A percentile compares a stretch with the other conserved stretches of the same genome.
phyloP scores from a whole-genome alignment of 371 early-diverging fungal species.

The Neoconidiobolus thromboides region DNA sequence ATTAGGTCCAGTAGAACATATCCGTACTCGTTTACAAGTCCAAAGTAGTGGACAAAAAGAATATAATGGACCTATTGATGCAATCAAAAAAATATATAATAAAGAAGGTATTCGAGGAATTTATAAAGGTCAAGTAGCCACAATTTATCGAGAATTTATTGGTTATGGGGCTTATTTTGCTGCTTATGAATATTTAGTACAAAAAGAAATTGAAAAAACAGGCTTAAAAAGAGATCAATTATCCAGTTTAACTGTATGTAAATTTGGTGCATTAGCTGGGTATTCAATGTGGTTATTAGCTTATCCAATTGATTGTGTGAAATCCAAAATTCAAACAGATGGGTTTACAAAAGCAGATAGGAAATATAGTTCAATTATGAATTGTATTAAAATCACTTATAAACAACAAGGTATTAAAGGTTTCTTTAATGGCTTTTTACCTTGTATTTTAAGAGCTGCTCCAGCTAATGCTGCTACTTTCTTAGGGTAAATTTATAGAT shows the following conservation, averaged over 20 bases:
- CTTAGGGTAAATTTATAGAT: constrained; percentile 15
- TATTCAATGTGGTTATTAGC: constrained; percentile 60
- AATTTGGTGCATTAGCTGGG: constrained; percentile 54
- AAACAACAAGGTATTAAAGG: constrained; percentile 46
- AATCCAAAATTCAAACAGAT: constrained; percentile 63
- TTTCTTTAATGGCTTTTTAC: constrained; percentile 66
- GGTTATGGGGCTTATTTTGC: constrained; percentile 66
- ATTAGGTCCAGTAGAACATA: constrained; percentile 59
- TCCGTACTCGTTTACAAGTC: constrained; percentile 57
- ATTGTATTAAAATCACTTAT: constrained; percentile 43
- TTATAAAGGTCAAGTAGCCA: constrained; percentile 65
- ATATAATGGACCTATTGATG: constrained; percentile 48
- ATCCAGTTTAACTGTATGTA: constrained; percentile 38
- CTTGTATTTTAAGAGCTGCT: constrained; percentile 74
- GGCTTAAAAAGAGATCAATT: constrained; percentile 31
- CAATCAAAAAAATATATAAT: constrained; percentile 49
- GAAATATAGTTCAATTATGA: constrained; percentile 34
- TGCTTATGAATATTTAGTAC: constrained; percentile 55
- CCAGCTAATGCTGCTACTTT: constrained; percentile 77
- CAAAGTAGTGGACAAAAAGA: constrained; percentile 22
- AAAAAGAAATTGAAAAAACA: constrained; percentile 30
- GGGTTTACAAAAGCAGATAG: constrained; percentile 30
- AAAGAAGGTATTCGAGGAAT: constrained; percentile 46
- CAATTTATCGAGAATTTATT: constrained; percentile 57
- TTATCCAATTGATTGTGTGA: constrained; percentile 61